Base-by-base conservation (phyloP, 139 green algal species). In the Picochlorum sp. region DNA sequence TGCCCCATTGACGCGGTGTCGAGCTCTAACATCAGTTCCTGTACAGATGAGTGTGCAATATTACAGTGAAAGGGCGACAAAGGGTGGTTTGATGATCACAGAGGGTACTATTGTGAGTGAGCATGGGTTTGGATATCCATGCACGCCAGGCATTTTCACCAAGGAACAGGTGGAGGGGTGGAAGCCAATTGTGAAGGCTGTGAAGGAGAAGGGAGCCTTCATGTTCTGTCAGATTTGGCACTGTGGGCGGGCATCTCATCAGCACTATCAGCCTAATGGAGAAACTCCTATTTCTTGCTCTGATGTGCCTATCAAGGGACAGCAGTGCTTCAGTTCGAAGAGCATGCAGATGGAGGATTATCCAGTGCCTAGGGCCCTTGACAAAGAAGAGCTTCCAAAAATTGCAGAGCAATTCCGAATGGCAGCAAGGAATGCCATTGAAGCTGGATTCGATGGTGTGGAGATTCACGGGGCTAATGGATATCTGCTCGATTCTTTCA, bases 151-250 rank as follows among this genome's bases (percentile, higher is more conserved):
- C 28, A 81, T 96, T 13, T 85, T 85, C 70, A 83, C 67, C 0
- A n/a, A 76, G 15, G 72, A 92, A 77, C 89, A 96, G 52, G 34
- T 90, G n/a, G 81, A 88, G 30, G 88, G 71, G 0, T 96, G 89
- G 89, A 89, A 91, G 79, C 85, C 83, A 5, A 72, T 95, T 6
- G 68, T 82, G 1, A 21, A 78, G 57, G 84, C 86, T 0, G 86
- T 96, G 20, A 57, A 90, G 3, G 82, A 77, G 50, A 90, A 88
- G 72, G 84, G 83, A 1, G 75, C 70, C 3, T 4, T 77, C 10
- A 90, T 96, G 68, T 87, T 87, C 78, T 75, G 63, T 62, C 88
- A 96, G 78, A 68, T 94, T 8, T 95, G 86, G 83, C 84, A 92
- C 54, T 63, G 66, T 26, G 85, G 83, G 15, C 67, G 77, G 14